Percentiles rank a stretch among this genome's conserved stretches.
These are phyloP conservation scores for Fusarium succisae DNA, from an alignment of 2,329 filamentous ascomycete species.

Conservation along the genomic window DNA sequence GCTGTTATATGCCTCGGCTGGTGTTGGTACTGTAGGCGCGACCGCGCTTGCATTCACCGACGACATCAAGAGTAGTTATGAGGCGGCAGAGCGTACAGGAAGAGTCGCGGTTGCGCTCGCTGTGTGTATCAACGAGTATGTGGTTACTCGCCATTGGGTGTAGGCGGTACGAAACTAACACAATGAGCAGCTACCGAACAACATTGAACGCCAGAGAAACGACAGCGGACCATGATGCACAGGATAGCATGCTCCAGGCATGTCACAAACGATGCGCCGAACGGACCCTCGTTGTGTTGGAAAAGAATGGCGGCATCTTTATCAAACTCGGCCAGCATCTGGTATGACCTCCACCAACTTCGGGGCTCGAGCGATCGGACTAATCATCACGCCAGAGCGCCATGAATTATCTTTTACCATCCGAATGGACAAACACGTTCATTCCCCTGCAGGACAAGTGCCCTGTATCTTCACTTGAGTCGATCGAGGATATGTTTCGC, in stretches of 20 bases:
- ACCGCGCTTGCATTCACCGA: constrained; percentile 65
- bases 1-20: constrained; percentile 61
- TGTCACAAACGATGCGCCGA: constrained; percentile 95
- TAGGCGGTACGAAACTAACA: background rate
- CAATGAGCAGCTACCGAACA: constrained; percentile 76
- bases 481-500: constrained; percentile 86
- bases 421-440: constrained; percentile 95
- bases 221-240: constrained; percentile 69
- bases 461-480: constrained; percentile 88
- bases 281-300: constrained; percentile 84
- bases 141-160: background rate
- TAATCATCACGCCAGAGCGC: constrained; percentile 70
- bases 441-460: constrained; percentile 96
- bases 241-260: constrained; percentile 74
- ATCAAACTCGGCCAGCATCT: constrained; percentile 98
- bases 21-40: constrained; percentile 60
- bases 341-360: constrained; percentile 52
- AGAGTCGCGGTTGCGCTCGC: constrained; percentile 79
- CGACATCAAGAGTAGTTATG: constrained; percentile 80
- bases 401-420: constrained; percentile 91
- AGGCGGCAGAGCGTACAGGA: constrained; percentile 78
- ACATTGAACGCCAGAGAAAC: constrained; percentile 78
- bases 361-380: background rate
- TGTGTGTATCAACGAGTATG: constrained; percentile 88
- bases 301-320: constrained; percentile 97